phyloP scores from a whole-genome alignment of 768 basidiomycete species.

The Bullera alba region DNA sequence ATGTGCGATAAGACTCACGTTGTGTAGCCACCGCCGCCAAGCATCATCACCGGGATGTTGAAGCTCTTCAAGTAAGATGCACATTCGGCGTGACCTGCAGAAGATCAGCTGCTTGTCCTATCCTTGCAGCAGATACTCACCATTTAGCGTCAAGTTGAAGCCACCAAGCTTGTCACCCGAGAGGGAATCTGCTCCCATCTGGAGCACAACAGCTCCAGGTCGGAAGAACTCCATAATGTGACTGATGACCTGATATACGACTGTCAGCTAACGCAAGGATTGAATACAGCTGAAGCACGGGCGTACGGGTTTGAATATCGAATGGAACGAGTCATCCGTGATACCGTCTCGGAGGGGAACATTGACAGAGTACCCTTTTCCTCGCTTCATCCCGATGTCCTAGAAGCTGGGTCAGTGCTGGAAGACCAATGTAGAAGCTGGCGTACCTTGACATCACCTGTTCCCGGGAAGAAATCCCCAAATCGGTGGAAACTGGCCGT shows the following conservation, averaged over 20 bases:
- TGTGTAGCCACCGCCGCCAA: constrained; percentile 96
- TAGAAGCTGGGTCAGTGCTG: constrained; percentile 44
- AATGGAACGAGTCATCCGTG: constrained; percentile 76
- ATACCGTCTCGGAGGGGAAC: constrained; percentile 91
- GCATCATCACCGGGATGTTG: constrained; percentile 76
- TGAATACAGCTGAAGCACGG: background rate
- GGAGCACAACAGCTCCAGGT: constrained; percentile 80
- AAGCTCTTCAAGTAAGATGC: constrained; percentile 76
- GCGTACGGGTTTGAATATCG: constrained; percentile 86
- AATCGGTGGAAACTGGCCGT: constrained; percentile 96
- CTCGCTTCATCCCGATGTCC: constrained; percentile 69
- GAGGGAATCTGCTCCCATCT: constrained; percentile 93
- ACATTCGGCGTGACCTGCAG: constrained; percentile 75
- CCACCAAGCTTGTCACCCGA: constrained; percentile 92
- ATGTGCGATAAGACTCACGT: constrained; percentile 48
- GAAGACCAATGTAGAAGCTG: background rate
- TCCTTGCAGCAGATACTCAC: constrained; percentile 24
- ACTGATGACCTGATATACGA: constrained; percentile 60
- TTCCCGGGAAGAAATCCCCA: constrained; percentile 89
- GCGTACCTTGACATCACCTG: constrained; percentile 58
- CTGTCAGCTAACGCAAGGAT: background rate
- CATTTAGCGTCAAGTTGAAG: constrained; percentile 88
- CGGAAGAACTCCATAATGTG: constrained; percentile 79
- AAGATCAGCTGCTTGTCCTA: constrained; percentile 2
- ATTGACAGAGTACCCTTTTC: constrained; percentile 84